Evolutionary conservation across 1,284 basidiomycete species (phyloP).

Genomic region (Chalciporus sp.): DNA sequence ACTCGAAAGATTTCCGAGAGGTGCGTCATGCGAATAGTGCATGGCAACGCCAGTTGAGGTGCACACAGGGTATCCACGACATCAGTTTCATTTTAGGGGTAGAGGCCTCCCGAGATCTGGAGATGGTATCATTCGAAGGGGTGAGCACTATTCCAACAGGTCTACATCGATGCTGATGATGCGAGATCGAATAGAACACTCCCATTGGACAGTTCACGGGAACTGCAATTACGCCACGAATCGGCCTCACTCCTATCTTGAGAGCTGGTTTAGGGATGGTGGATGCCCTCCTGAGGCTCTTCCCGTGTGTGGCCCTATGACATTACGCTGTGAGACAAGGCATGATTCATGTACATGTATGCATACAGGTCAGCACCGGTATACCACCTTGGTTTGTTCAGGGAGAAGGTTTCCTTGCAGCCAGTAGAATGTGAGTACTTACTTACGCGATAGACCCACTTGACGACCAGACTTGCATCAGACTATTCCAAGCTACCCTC

Average conservation of each 20-base stretch:
- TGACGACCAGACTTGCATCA: conserved; percentile 30
- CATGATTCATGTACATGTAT: conserved; percentile 2
- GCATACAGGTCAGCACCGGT: conserved; percentile 69
- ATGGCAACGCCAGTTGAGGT: conserved; percentile 5
- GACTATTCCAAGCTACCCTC: conserved; percentile 93
- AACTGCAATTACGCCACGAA: conserved; percentile 64
- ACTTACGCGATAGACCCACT: neutral
- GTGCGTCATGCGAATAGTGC: conserved; percentile 39
- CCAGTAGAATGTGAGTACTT: conserved; percentile 83
- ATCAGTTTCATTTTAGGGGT: conserved; percentile 75
- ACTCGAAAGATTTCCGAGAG: conserved; percentile 78
- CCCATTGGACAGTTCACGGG: conserved; percentile 72
- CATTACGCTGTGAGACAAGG: neutral
- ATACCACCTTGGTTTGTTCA: conserved; percentile 88
- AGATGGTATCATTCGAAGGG: conserved; percentile 61
- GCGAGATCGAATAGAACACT: conserved; percentile 47
- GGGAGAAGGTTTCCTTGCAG: conserved; percentile 88
- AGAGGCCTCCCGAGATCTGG: conserved; percentile 70
- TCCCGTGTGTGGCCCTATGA: conserved; percentile 58
- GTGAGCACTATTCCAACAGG: conserved; percentile 41
- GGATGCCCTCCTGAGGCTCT: conserved; percentile 79
- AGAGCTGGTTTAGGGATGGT: conserved; percentile 95
- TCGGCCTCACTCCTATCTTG: conserved; percentile 90
- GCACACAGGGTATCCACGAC: conserved; percentile 60
- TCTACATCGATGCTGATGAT: conserved; percentile 1